These are phyloP conservation scores for Botrytis galanthina DNA, from an alignment of 2,329 filamentous ascomycete genomes.

Conservation along the genomic window DNA sequence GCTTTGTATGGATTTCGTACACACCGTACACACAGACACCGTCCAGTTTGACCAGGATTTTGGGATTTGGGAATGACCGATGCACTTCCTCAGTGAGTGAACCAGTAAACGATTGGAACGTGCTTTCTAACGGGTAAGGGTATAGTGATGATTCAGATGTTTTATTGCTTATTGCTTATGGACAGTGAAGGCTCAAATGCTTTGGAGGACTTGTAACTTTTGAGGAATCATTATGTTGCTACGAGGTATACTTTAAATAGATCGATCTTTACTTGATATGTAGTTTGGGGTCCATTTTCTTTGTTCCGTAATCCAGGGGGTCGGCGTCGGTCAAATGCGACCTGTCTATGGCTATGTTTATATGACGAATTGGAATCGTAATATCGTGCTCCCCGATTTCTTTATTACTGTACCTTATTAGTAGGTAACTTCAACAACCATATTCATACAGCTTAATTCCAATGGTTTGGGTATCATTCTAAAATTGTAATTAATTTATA, in stretches of 20 bases:
- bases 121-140: conserved; percentile 3
- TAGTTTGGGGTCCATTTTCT: not conserved
- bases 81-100: not conserved
- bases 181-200: not conserved
- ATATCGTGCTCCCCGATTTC: not conserved
- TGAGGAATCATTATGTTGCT: not conserved
- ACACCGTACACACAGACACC: not conserved
- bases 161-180: not conserved
- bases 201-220: not conserved
- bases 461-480: conserved; percentile 20
- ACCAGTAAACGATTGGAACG: conserved; percentile 18
- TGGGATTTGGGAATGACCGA: not conserved
- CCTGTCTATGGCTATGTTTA: too few species aligned
- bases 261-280: not conserved
- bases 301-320: conserved; percentile 12
- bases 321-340: not conserved
- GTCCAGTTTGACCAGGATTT: not conserved
- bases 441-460: not conserved
- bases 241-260: conserved; percentile 17
- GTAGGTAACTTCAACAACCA: not conserved
- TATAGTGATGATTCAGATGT: not conserved
- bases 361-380: not conserved
- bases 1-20: conserved; percentile 17
- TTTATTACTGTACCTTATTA: not conserved
- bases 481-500: conserved; percentile 1